Percentiles rank a stretch among this genome's conserved stretches.
Evolutionary conservation across 2,329 filamentous ascomycete genomes (phyloP).

Genomic region (Coniochaeta pulveracea): DNA sequence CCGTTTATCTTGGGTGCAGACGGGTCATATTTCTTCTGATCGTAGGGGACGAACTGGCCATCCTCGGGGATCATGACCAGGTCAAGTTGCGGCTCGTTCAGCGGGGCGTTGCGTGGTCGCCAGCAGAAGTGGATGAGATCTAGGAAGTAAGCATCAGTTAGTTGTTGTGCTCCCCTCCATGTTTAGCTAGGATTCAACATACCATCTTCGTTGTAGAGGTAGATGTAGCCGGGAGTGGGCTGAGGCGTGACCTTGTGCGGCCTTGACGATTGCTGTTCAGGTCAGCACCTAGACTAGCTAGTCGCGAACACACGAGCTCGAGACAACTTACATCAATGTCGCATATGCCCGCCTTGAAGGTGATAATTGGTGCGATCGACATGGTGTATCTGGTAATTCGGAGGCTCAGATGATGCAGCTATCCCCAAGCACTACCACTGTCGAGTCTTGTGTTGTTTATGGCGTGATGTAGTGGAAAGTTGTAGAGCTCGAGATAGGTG

Average conservation of each 20-base stretch:
- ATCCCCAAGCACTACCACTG: no score
- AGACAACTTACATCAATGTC: constrained; percentile 57
- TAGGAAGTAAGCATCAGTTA: constrained; percentile 19
- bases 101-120: constrained; percentile 63
- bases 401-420: no score
- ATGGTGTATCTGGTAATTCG: constrained; percentile 32
- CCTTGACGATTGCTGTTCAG: constrained; percentile 34
- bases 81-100: constrained; percentile 71
- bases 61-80: constrained; percentile 90
- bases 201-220: constrained; percentile 86
- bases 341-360: constrained; percentile 91
- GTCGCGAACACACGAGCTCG: constrained; percentile 5
- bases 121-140: constrained; percentile 95
- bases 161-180: not conserved
- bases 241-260: constrained; percentile 64
- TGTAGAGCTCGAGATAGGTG: not conserved
- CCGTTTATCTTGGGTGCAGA: constrained; percentile 63
- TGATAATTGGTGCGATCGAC: constrained; percentile 79
- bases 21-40: constrained; percentile 43
- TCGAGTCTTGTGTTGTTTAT: no score
- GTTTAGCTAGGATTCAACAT: no score
- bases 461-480: not conserved
- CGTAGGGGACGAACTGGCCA: constrained; percentile 76
- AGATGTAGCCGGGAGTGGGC: constrained; percentile 73
- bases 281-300: constrained; percentile 12